Evolutionary conservation across 805 yeast species (phyloP).

Genomic region (Starmerella potacharoeniae): DNA sequence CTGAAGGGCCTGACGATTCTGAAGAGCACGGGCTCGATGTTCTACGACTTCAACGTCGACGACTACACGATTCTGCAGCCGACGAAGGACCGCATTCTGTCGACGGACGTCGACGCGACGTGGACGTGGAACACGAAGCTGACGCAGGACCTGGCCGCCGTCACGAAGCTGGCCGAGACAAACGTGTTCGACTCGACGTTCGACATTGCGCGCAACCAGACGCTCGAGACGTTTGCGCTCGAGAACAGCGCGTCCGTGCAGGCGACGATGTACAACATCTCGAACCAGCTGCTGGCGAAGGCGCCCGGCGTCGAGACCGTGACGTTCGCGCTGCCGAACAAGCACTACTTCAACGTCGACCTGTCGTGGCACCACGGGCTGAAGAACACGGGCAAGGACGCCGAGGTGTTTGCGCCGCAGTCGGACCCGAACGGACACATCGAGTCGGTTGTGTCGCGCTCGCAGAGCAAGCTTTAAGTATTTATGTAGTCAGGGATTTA

Average conservation of each 20-base stretch:
- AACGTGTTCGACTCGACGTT: conserved; percentile 58
- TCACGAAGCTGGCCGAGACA: conserved; percentile 22
- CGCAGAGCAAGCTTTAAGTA: conserved; percentile 44
- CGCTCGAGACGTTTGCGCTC: conserved; percentile 65
- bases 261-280: conserved; percentile 94
- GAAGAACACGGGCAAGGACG: conserved; percentile 46
- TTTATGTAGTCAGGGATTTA: no score
- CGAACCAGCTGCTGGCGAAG: conserved; percentile 50
- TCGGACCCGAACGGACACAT: conserved; percentile 91
- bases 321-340: conserved; percentile 73
- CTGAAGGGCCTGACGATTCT: conserved; percentile 71
- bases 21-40: conserved; percentile 87
- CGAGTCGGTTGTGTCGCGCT: conserved; percentile 71
- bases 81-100: conserved; percentile 71
- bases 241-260: conserved; percentile 92
- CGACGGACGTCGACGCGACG: conserved; percentile 69
- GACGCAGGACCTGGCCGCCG: conserved; percentile 21
- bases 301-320: conserved; percentile 53
- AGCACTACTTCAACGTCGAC: conserved; percentile 76
- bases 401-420: conserved; percentile 73
- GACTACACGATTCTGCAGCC: conserved; percentile 83
- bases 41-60: conserved; percentile 74
- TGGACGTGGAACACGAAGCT: conserved; percentile 55
- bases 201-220: conserved; percentile 50
- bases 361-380: conserved; percentile 73